These are phyloP conservation scores for Acacia crassicarpa DNA, from an alignment of 306 rosid genomes.

Conservation along the genomic window DNA sequence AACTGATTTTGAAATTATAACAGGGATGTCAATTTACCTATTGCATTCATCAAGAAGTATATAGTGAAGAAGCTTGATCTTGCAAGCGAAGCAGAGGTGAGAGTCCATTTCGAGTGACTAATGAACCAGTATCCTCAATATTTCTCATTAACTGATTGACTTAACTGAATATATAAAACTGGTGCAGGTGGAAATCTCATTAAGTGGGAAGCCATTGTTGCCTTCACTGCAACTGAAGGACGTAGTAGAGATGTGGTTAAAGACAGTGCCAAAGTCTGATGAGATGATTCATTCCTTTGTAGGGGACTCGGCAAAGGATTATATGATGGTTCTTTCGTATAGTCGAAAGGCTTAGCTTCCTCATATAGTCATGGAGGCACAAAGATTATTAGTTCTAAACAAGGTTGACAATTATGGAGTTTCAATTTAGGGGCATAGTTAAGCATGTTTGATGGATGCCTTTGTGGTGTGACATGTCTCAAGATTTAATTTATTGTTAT, in stretches of 20 bases:
- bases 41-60: constrained; percentile 49
- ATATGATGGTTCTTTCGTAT: constrained; percentile 62
- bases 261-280: constrained; percentile 37
- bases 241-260: constrained; percentile 50
- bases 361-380: background rate
- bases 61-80: constrained; percentile 56
- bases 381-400: background rate
- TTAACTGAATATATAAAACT: background rate
- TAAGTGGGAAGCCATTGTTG: constrained; percentile 48
- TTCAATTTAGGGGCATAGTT: background rate
- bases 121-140: background rate
- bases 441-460: background rate
- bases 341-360: constrained; percentile 31
- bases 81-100: constrained; percentile 64
- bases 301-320: constrained; percentile 68
- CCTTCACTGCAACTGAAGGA: constrained; percentile 45
- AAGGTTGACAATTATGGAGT: background rate
- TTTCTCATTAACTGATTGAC: background rate
- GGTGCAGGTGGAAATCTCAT: constrained; percentile 56
- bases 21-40: constrained; percentile 55
- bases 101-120: constrained; percentile 20
- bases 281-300: constrained; percentile 31
- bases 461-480: background rate
- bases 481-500: background rate
- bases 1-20: constrained; percentile 19